These are phyloP conservation scores for Stephania cephalantha DNA, from an alignment of 164 flowering plant genomes.

Conservation along the genomic window DNA sequence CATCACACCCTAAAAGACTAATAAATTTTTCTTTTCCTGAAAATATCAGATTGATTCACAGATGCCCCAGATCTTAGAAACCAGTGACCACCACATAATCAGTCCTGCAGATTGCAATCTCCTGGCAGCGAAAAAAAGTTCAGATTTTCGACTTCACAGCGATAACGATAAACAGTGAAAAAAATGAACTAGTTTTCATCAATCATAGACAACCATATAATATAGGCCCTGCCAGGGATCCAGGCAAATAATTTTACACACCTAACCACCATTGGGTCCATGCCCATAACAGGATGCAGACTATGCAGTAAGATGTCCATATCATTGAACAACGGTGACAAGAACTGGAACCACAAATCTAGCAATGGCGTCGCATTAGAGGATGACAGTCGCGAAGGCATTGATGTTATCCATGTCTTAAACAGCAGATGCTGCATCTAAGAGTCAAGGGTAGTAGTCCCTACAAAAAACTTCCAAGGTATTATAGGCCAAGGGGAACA, in stretches of 20 bases:
- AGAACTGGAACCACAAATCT: not conserved
- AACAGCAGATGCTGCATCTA: not conserved
- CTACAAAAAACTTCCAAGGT: not conserved
- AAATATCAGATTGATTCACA: not conserved
- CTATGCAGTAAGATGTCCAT: not conserved
- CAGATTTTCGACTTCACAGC: not conserved
- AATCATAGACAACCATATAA: not conserved
- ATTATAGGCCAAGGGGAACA: not conserved
- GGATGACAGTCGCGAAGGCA: not conserved
- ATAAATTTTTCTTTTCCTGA: not conserved
- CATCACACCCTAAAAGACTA: not conserved
- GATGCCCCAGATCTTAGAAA: not conserved
- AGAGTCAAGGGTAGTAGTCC: not conserved
- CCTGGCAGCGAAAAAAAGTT: not conserved
- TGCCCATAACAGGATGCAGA: constrained; percentile 2
- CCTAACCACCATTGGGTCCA: not conserved
- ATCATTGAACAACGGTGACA: not conserved
- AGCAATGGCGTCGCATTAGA: not conserved
- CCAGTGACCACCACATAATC: not conserved
- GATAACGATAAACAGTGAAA: not conserved
- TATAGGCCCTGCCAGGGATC: not conserved
- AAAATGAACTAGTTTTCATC: not conserved
- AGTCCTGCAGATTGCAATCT: too few relatives aligned
- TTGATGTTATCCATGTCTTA: not conserved
- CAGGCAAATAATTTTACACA: not conserved